Conservation (phyloP, 1,284 basidiomycete species). For the Moesziomyces sp. region DNA sequence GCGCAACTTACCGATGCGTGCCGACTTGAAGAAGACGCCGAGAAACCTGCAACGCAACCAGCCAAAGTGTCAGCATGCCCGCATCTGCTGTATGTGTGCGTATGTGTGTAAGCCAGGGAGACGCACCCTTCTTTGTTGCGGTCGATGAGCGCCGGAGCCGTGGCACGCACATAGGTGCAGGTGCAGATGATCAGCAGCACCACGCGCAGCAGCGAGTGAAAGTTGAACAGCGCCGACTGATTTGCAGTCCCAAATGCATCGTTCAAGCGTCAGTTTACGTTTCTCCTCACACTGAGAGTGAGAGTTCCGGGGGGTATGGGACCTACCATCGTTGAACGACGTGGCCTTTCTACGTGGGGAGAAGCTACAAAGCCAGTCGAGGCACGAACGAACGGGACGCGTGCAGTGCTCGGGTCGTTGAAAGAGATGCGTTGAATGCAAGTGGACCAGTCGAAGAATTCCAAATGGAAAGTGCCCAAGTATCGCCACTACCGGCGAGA, state of each 20-base stretch:
- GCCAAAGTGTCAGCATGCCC: neutral
- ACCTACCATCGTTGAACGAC: too few relatives aligned
- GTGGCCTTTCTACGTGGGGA: too few relatives aligned
- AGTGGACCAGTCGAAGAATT: too few relatives aligned
- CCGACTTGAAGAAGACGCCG: conserved; percentile 65
- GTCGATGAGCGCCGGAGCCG: conserved; percentile 88
- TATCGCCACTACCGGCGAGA: too few relatives aligned
- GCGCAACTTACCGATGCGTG: conserved; percentile 64
- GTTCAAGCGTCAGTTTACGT: conserved; percentile 1
- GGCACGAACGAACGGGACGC: too few relatives aligned
- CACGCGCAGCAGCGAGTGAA: conserved; percentile 91
- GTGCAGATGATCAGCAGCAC: conserved; percentile 94
- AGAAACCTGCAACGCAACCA: conserved; percentile 41
- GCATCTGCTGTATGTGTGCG: neutral
- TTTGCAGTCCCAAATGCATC: neutral
- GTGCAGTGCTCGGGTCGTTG: too few relatives aligned
- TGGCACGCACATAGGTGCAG: conserved; percentile 91
- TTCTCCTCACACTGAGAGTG: neutral
- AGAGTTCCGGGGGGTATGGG: neutral
- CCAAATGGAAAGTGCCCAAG: too few relatives aligned
- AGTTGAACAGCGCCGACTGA: conserved; percentile 97
- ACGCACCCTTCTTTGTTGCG: conserved; percentile 87
- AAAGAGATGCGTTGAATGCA: too few relatives aligned
- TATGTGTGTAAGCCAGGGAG: neutral
- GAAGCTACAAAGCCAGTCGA: too few relatives aligned